Evolutionary conservation across 768 basidiomycete species (phyloP).

Genomic region (Suillus plorans): DNA sequence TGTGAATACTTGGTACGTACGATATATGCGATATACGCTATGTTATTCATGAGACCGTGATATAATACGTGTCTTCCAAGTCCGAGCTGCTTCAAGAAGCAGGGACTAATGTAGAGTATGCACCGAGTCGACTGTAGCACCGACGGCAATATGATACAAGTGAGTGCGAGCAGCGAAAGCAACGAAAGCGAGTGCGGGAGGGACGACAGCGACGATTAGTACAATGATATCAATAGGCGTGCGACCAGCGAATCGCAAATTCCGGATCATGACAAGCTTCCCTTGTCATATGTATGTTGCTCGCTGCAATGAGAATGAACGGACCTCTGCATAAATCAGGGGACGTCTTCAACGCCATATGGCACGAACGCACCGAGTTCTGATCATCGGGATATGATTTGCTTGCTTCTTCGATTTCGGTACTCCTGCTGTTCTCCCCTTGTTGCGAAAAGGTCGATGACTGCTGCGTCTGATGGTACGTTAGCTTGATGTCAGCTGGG

Average conservation of each 20-base stretch:
- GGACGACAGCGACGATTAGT: background rate
- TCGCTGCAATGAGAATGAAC: background rate
- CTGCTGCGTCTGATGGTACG: slow-evolving; percentile 14
- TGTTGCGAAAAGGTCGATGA: slow-evolving; percentile 12
- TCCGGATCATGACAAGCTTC: background rate
- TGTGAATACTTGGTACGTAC: background rate
- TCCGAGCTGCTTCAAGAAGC: background rate
- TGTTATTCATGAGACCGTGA: background rate
- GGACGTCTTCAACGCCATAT: background rate
- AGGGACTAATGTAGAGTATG: background rate
- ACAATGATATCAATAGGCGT: background rate
- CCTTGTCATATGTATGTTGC: background rate
- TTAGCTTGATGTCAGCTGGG: no score
- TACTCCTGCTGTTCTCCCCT: slow-evolving; percentile 8
- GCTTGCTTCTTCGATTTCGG: slow-evolving; percentile 15
- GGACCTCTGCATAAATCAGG: background rate
- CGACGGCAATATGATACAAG: background rate
- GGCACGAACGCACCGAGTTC: background rate
- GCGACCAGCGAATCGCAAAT: background rate
- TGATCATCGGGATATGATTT: slow-evolving; percentile 16
- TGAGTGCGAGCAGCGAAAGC: no score
- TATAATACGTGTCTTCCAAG: background rate
- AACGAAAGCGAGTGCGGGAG: background rate
- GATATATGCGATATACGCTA: background rate
- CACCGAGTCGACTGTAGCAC: background rate